Evolutionary conservation across 2,329 filamentous ascomycete species (phyloP).

Genomic region (Hypomyces perniciosus): DNA sequence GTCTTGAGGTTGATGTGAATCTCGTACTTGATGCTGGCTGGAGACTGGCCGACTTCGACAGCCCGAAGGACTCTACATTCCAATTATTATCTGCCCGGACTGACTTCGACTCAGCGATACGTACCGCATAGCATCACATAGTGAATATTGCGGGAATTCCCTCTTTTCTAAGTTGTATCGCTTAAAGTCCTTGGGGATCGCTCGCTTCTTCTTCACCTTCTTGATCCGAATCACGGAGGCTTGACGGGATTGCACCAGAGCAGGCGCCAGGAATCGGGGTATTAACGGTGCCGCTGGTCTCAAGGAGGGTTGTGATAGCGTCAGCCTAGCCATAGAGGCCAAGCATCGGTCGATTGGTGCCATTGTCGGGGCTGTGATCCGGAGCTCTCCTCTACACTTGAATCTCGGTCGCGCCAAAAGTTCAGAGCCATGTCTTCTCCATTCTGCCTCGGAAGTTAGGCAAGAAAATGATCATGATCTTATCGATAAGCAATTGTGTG

Average conservation of each 20-base stretch:
- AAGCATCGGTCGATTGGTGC: conserved; percentile 47
- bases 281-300: conserved; percentile 40
- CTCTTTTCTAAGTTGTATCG: conserved; percentile 61
- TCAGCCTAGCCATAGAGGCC: conserved; percentile 48
- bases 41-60: conserved; percentile 78
- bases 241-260: conserved; percentile 38
- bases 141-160: conserved; percentile 61
- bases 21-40: conserved; percentile 77
- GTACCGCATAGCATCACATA: conserved; percentile 90
- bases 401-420: conserved; percentile 13
- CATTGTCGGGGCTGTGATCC: conserved; percentile 34
- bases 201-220: conserved; percentile 53
- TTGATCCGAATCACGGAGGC: conserved; percentile 38
- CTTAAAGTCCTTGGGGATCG: conserved; percentile 58
- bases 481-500: conserved; percentile 20
- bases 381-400: conserved; percentile 21
- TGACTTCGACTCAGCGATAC: conserved; percentile 16
- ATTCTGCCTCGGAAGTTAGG: conserved; percentile 23
- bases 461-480: conserved; percentile 10
- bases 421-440: conserved; percentile 2
- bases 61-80: conserved; percentile 76
- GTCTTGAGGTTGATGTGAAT: conserved; percentile 77
- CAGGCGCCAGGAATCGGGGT: conserved; percentile 45
- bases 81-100: conserved; percentile 1
- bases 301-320: conserved; percentile 33